These are phyloP conservation scores for Metarhizium guizhouense DNA, from an alignment of 2,329 filamentous ascomycete genomes.

Conservation along the genomic window DNA sequence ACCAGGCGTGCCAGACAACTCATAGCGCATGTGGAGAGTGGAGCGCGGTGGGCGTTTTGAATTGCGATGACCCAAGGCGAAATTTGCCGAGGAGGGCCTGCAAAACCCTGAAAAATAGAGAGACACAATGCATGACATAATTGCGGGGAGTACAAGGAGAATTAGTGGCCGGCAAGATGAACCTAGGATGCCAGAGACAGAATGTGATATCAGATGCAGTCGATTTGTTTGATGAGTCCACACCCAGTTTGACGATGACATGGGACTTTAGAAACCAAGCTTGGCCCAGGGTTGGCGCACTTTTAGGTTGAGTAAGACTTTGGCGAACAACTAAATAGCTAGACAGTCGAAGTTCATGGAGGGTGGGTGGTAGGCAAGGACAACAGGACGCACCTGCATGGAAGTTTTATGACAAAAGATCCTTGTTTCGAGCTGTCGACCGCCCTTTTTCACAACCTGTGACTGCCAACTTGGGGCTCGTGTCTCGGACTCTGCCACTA, in stretches of 20 bases:
- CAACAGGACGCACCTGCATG: neutral
- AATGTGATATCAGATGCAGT: slow-evolving; percentile 1
- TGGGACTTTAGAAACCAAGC: neutral
- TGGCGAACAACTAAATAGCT: neutral
- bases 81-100: slow-evolving; percentile 24
- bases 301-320: neutral
- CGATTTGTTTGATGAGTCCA: neutral
- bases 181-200: slow-evolving; percentile 1
- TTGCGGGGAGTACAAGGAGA: slow-evolving; percentile 23
- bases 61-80: slow-evolving; percentile 10
- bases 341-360: neutral
- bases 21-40: slow-evolving; percentile 9
- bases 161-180: neutral
- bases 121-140: slow-evolving; percentile 37
- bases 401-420: slow-evolving; percentile 1
- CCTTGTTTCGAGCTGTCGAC: neutral
- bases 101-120: slow-evolving; percentile 21
- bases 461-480: neutral
- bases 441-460: neutral
- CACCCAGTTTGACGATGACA: slow-evolving; percentile 5
- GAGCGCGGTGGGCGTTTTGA: neutral
- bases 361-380: neutral
- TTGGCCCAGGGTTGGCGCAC: neutral
- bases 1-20: neutral
- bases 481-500: neutral